Percentiles rank a stretch among this genome's conserved stretches.
These are phyloP conservation scores for Hypholoma sublateritium DNA, from an alignment of 768 basidiomycete genomes.

Conservation along the genomic window DNA sequence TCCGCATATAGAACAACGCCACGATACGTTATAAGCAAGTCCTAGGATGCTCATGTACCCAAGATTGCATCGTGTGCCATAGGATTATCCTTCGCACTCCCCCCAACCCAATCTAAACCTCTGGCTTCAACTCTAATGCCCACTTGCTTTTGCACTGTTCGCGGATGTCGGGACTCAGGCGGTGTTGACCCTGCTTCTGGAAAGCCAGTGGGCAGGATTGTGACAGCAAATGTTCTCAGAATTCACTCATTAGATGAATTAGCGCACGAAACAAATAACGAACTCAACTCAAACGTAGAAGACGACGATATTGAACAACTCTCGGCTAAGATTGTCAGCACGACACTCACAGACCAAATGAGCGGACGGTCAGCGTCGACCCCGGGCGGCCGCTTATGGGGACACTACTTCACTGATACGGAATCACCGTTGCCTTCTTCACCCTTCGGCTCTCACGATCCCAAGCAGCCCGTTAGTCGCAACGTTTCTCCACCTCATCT, in stretches of 20 bases:
- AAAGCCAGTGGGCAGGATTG: background rate
- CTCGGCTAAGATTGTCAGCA: background rate
- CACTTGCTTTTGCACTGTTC: background rate
- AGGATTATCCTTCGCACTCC: background rate
- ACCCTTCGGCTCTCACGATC: background rate
- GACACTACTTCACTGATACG: background rate
- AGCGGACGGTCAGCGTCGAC: background rate
- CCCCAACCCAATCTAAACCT: too few species aligned
- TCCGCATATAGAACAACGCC: too few species aligned
- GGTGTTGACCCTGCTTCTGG: background rate
- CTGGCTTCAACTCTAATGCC: background rate
- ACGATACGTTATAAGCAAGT: too few species aligned
- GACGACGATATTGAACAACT: background rate
- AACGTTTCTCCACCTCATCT: too few species aligned
- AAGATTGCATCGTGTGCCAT: too few species aligned
- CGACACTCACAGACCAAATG: background rate
- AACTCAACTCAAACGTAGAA: background rate
- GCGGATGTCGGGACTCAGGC: background rate
- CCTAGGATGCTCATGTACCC: too few species aligned
- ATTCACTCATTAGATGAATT: background rate
- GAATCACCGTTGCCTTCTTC: background rate
- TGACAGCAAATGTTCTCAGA: background rate
- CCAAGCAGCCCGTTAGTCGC: background rate
- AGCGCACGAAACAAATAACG: background rate
- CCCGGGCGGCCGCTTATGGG: constrained; percentile 2